Evolutionary conservation across 352 stramenopile genomes (phyloP), one percentile per base, ranked within the genome.

Genomic region (Pythium aphanidermatum): DNA sequence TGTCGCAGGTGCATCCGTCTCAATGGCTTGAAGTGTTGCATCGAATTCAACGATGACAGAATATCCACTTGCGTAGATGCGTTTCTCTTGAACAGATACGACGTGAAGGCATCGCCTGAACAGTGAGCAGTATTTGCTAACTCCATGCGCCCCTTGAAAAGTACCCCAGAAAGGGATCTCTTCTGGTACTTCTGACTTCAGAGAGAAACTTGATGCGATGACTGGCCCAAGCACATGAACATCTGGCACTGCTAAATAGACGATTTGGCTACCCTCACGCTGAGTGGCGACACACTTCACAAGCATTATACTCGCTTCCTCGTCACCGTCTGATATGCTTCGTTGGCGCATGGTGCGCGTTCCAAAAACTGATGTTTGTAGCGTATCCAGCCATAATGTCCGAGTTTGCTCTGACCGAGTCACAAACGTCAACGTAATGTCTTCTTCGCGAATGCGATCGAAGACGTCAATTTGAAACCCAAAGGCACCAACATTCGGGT

Each of bases 31-130:
- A 23, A 91, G 78, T 3, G 60, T 87, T 0, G 70, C 68, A 2
- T 86, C 70, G 37, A 88, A 91, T 32, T 91, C 79, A 26, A 87
- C 69, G 25, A 87, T 81, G 25, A 91, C 79, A 2, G 76, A 84
- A 50, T 86, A 85, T 0, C 74, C 74, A 33, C 75, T 87, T 6
- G 74, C 70, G 39, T 86, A 69, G 12, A 86, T 74, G 25, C 51
- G 66, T 33, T 84, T 86, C 51, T 83, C 68, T 49, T 80, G 53
- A 33, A 85, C 70, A 0, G 66, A 63, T 2, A 79, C 44, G 11
- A 87, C 76, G 29, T 68, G 52, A 10, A 91, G 52, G 28, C 72
- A 86, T 6, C 69, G 65, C 10, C 70, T 73, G 36, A 91, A 76
- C 43, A 91, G 54, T 21, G 79, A 84, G 8, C 54, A 65, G 49